phyloP scores from a whole-genome alignment of 352 stramenopile species.

The Phytophthora podocarpi region DNA sequence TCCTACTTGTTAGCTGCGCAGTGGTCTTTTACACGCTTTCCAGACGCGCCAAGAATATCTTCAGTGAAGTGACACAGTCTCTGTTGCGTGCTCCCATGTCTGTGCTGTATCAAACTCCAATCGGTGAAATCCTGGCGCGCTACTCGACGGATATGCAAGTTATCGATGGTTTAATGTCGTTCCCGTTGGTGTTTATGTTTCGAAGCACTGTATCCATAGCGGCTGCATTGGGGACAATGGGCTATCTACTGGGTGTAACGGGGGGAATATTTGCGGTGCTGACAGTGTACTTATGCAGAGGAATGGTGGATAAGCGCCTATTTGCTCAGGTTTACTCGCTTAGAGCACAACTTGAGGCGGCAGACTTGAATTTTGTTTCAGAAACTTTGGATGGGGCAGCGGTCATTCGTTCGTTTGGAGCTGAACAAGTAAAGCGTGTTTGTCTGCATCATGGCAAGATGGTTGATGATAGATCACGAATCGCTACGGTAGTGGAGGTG shows the following conservation, averaged over 20 bases:
- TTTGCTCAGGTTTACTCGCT: slow-evolving; percentile 45
- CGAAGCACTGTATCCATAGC: slow-evolving; percentile 36
- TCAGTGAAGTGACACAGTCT: slow-evolving; percentile 35
- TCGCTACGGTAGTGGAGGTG: slow-evolving; percentile 34
- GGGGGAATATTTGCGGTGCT: slow-evolving; percentile 28
- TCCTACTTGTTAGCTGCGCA: slow-evolving; percentile 28
- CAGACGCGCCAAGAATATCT: slow-evolving; percentile 27
- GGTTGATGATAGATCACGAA: slow-evolving; percentile 38
- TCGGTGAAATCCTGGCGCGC: slow-evolving; percentile 41
- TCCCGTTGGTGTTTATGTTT: slow-evolving; percentile 36
- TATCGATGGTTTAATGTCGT: slow-evolving; percentile 37
- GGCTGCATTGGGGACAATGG: slow-evolving; percentile 34
- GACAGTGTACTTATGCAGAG: slow-evolving; percentile 32
- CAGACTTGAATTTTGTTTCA: slow-evolving; percentile 43
- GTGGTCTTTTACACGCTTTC: slow-evolving; percentile 41
- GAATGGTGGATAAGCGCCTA: slow-evolving; percentile 40
- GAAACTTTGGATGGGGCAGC: slow-evolving; percentile 45
- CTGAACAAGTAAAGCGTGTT: slow-evolving; percentile 32
- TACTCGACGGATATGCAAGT: slow-evolving; percentile 46
- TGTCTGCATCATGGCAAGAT: slow-evolving; percentile 37
- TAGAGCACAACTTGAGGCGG: slow-evolving; percentile 29
- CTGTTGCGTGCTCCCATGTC: slow-evolving; percentile 41
- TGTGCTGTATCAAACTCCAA: slow-evolving; percentile 45
- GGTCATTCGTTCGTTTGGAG: slow-evolving; percentile 46
- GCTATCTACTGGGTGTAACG: slow-evolving; percentile 36